Base-by-base conservation (phyloP, 257 asterid species). In the Jacaranda mimosifolia region DNA sequence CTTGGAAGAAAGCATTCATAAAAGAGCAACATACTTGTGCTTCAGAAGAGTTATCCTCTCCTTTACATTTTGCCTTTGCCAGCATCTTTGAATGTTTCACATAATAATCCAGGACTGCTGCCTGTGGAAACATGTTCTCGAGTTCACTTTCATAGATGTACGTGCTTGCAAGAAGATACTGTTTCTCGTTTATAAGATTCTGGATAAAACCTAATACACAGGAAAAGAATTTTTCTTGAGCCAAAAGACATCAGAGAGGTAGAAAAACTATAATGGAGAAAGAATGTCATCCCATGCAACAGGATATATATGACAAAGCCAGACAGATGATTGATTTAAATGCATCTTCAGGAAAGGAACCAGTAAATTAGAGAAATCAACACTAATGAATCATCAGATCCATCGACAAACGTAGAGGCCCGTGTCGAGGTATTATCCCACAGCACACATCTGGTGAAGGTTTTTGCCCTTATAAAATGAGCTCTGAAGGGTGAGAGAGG, bases 151-250 rank as follows among this genome's bases (percentile, higher is more conserved):
- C 87, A 18, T 39, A 26, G 17, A 77, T 56, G 78, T 66, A 80
- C 42, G 80, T 56, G 80, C 87, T 83, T 3, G 85, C 87, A 48
- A 80, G 85, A 65, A 83, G 87, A 77, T 35, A 80, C 51, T 68
- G 67, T 64, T 83, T 83, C 85, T 73, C 76, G 8, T 77, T 46
- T 80, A 83, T 72, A 58, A 83, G 77, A 66, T 55, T 69, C 56
- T 77, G 59, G 78, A 83, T 55, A 21, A 76, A 55, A 63, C 43
- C 87, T 83, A 48, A 35, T 18, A 52, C 64, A 73, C 53, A 35
- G 14, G 36, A 68, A 19, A 64, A 39, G 2, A 35, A 17, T 13
- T 72, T 46, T 52, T 57, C 13, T 19, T 58, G 49, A 76, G 45
- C 36, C 39, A 18, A 52, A 18, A n/a, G 57, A 70, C 11, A 59